phyloP scores from a whole-genome alignment of 1,284 basidiomycete genomes.

The Austroboletus sp. region DNA sequence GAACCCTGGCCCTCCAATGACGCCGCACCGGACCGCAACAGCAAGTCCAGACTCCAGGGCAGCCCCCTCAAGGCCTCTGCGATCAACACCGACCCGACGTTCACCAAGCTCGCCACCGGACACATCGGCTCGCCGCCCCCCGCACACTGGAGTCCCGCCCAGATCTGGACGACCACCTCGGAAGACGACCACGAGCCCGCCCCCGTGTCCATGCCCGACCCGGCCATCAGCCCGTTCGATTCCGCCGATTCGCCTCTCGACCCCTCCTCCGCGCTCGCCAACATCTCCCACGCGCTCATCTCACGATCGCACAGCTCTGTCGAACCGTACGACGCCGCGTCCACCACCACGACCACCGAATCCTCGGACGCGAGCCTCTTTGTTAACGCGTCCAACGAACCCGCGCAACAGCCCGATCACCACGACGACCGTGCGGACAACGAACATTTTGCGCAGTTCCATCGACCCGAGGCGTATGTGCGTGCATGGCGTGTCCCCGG shows the following conservation, averaged over 20 bases:
- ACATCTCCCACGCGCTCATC: constrained; percentile 22
- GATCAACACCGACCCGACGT: neutral
- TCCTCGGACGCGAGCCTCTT: constrained; percentile 2
- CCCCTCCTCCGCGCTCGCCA: constrained; percentile 1
- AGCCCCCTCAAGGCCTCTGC: constrained; percentile 24
- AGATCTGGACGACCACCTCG: constrained; percentile 29
- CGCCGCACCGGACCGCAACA: constrained; percentile 1
- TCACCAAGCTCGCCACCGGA: constrained; percentile 3
- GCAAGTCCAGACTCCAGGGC: constrained; percentile 10
- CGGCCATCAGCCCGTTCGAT: constrained; percentile 6
- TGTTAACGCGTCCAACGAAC: neutral
- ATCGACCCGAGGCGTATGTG: constrained; percentile 12
- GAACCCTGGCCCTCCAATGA: constrained; percentile 19
- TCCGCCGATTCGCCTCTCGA: neutral
- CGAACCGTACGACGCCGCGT: constrained; percentile 10
- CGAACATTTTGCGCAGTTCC: constrained; percentile 12
- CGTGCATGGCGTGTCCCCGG: constrained; percentile 19
- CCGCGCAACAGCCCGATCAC: neutral
- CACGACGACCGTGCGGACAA: neutral
- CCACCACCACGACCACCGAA: constrained; percentile 2
- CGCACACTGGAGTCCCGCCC: constrained; percentile 13
- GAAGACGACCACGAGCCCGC: constrained; percentile 4
- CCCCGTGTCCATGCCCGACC: neutral
- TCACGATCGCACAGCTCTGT: constrained; percentile 18
- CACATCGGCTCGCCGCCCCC: constrained; percentile 17